Evolutionary conservation across 2,329 filamentous ascomycete genomes (phyloP).

Genomic region (Hypocreales sp.): DNA sequence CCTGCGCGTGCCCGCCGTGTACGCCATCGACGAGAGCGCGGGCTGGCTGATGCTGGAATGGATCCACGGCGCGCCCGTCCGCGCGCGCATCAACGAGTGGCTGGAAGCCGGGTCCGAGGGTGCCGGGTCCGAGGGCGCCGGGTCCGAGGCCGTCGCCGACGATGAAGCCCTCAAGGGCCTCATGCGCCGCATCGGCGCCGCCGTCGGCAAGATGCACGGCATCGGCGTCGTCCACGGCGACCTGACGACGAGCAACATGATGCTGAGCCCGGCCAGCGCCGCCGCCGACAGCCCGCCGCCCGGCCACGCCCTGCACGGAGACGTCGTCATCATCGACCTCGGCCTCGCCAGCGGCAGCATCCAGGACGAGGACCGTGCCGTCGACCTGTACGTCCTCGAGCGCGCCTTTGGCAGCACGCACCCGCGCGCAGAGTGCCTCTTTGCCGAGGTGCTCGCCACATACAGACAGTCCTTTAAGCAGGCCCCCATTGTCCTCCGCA

Average conservation of each 20-base stretch:
- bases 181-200: conserved; percentile 54
- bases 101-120: conserved; percentile 29
- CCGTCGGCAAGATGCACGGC: conserved; percentile 63
- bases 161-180: conserved; percentile 40
- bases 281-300: conserved; percentile 7
- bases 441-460: conserved; percentile 54
- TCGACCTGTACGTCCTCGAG: conserved; percentile 92
- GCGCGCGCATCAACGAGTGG: conserved; percentile 53
- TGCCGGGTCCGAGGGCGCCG: conserved; percentile 22
- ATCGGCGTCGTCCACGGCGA: conserved; percentile 89
- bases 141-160: conserved; percentile 20
- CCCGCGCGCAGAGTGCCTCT: conserved; percentile 66
- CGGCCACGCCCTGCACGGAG: conserved; percentile 36
- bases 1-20: conserved; percentile 66
- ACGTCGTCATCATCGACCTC: conserved; percentile 87
- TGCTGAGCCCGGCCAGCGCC: conserved; percentile 39
- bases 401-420: conserved; percentile 91
- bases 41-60: conserved; percentile 78
- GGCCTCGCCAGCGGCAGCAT: conserved; percentile 70
- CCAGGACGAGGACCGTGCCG: conserved; percentile 83
- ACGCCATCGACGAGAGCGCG: conserved; percentile 46
- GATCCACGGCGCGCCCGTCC: conserved; percentile 59
- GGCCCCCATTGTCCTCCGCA: conserved; percentile 57
- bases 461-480: conserved; percentile 67
- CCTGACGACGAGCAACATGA: conserved; percentile 93